These are phyloP conservation scores for Kwoniella bestiolae DNA, from an alignment of 768 basidiomycete genomes.

Conservation along the genomic window DNA sequence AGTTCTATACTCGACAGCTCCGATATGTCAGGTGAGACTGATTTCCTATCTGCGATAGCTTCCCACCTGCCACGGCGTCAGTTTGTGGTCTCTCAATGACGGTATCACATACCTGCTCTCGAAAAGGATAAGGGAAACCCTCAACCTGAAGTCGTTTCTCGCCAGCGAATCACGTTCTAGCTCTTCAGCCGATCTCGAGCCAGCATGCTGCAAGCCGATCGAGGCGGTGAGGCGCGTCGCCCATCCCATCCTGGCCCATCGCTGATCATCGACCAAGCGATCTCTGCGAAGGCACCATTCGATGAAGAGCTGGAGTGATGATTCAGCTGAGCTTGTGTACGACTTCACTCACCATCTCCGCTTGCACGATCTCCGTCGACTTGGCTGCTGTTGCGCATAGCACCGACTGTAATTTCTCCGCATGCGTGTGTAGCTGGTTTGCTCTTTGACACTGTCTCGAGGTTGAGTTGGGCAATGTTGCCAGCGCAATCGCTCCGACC, in stretches of 20 bases:
- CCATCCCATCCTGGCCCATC: constrained; percentile 11
- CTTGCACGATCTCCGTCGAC: constrained; percentile 18
- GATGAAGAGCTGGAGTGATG: not conserved
- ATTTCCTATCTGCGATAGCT: constrained; percentile 12
- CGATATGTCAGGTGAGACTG: constrained; percentile 1
- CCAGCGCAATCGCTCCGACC: constrained; percentile 8
- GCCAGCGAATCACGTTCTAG: not conserved
- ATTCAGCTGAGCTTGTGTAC: not conserved
- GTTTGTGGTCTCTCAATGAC: not conserved
- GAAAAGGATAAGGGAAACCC: constrained; percentile 12
- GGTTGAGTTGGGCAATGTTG: constrained; percentile 4
- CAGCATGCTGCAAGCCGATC: constrained; percentile 13
- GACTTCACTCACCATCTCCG: constrained; percentile 1
- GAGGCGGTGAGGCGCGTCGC: constrained; percentile 1
- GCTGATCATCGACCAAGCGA: constrained; percentile 20
- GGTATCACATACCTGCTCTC: constrained; percentile 12
- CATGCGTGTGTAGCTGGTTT: constrained; percentile 5
- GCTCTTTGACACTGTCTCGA: not conserved
- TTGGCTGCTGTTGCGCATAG: constrained; percentile 18
- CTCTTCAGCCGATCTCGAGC: not conserved
- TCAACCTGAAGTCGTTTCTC: constrained; percentile 12
- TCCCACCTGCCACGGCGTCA: constrained; percentile 7
- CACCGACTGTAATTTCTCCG: constrained; percentile 19
- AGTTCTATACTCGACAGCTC: constrained; percentile 5
- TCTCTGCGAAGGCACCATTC: constrained; percentile 9